Base-by-base conservation (phyloP, 2,329 filamentous ascomycete species). In the Apiospora aurea region DNA sequence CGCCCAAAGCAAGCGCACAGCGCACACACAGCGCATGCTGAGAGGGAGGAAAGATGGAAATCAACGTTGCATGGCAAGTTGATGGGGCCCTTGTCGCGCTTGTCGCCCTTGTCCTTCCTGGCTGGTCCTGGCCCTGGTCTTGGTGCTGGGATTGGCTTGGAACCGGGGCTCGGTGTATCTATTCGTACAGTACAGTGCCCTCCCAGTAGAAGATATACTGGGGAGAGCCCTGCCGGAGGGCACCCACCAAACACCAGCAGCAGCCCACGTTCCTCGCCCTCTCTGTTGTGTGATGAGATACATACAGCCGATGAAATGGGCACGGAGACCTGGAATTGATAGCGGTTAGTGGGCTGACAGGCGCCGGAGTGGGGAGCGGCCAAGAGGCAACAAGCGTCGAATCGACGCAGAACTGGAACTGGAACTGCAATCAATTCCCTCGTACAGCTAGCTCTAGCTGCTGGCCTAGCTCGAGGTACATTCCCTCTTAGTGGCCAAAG, bases 161-260 rank as follows among this genome's bases (percentile, higher is more conserved):
- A 41, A 64, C 11, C n/a, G 57, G 34, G 34, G 34, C 34, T 64
- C 57, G 57, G 57, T 64, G 57, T 64, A 64, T 64, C 57, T 64
- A 64, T 64, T 64, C 57, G 57, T 64, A 64, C 57, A 11, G 57
- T 64, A 64, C 57, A 64, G 57, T 64, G 57, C 34, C 29, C 34
- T 10, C 57, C 57, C 34, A 64, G 18, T 34, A 24, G 34, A n/a
- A 8, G 18, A 64, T 21, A 64, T 41, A 64, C 57, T 64, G 57
- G 57, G 57, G 34, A 29, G 57, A 64, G 57, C 57, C 57, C 53
- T 61, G 53, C 34, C 2, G 34, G 34, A n/a, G 8, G 7, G 29
- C 53, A 34, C 53, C 53, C 41, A 43, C 41, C 41, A 43, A 43
- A 29, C 26, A 29, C 26, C 26, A 29, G 41, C 13, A 43, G 41